Percentiles rank a stretch among this genome's conserved stretches.
These are phyloP conservation scores for Linaria vulgaris DNA, from an alignment of 257 asterid genomes.

Conservation along the genomic window DNA sequence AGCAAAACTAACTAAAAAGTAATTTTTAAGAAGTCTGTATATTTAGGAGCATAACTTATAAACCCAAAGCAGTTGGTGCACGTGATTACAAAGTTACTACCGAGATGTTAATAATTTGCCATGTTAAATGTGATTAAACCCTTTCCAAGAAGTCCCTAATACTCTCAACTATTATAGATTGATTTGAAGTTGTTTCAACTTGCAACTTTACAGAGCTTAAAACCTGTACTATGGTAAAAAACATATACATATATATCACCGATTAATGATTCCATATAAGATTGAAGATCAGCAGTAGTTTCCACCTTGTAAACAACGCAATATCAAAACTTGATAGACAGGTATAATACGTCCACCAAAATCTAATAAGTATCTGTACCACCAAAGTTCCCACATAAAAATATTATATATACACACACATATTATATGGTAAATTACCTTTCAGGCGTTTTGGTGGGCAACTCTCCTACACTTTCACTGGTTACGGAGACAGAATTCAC, in stretches of 20 bases:
- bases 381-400: neutral
- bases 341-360: neutral
- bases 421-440: conserved; percentile 33
- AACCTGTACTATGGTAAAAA: neutral
- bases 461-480: conserved; percentile 45
- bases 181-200: neutral
- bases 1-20: too few species aligned
- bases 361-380: neutral
- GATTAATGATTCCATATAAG: conserved; percentile 1
- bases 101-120: too few species aligned
- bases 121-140: too few species aligned
- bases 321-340: neutral
- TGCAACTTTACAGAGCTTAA: neutral
- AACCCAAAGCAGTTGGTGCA: too few species aligned
- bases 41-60: too few species aligned
- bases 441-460: conserved; percentile 48
- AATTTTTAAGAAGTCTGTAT: too few species aligned
- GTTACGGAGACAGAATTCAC: conserved; percentile 31
- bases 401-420: too few species aligned
- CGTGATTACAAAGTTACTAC: too few species aligned
- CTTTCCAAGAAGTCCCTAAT: neutral
- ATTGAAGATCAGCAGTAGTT: neutral
- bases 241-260: too few species aligned
- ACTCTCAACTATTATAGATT: neutral
- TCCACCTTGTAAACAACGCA: neutral